Conservation (phyloP, 2,329 filamentous ascomycete species). For the Colletotrichum sp. region DNA sequence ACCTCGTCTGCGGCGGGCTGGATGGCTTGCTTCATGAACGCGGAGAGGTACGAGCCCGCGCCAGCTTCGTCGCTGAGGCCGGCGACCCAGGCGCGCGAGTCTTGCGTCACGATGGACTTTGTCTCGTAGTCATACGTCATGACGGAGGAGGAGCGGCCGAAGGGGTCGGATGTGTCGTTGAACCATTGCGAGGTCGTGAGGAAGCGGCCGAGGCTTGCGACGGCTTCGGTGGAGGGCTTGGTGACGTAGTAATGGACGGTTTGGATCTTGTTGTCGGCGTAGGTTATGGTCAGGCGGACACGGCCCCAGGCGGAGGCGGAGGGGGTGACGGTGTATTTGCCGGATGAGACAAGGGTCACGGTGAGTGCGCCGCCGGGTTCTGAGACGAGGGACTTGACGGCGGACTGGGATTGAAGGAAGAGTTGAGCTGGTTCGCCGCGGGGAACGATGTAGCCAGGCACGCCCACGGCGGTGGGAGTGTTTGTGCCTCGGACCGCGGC, state of each 20-base stretch:
- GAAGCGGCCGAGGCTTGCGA: conserved; percentile 55
- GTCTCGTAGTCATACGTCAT: conserved; percentile 62
- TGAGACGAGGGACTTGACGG: conserved; percentile 42
- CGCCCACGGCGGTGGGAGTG: conserved; percentile 53
- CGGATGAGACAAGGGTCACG: conserved; percentile 24
- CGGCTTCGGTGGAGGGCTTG: conserved; percentile 45
- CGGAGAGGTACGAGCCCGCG: conserved; percentile 59
- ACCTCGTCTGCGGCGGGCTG: conserved; percentile 55
- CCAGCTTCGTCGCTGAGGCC: conserved; percentile 66
- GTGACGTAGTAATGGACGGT: conserved; percentile 63
- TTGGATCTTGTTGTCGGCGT: conserved; percentile 52
- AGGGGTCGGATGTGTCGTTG: conserved; percentile 55
- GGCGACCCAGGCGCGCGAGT: conserved; percentile 60
- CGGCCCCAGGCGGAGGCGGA: conserved; percentile 52
- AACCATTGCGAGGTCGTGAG: conserved; percentile 60
- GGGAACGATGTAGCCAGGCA: conserved; percentile 61
- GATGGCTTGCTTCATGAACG: conserved; percentile 57
- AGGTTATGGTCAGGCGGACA: conserved; percentile 50
- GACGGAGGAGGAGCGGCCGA: conserved; percentile 57
- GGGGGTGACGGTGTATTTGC: conserved; percentile 46
- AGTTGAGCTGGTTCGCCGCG: conserved; percentile 50
- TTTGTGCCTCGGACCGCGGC: conserved; percentile 45
- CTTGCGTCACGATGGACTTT: conserved; percentile 45
- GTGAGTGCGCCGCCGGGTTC: conserved; percentile 42
- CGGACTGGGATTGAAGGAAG: conserved; percentile 44